Evolutionary conservation across 2,329 filamentous ascomycete genomes (phyloP).

Genomic region (Akanthomyces dipterigenus): DNA sequence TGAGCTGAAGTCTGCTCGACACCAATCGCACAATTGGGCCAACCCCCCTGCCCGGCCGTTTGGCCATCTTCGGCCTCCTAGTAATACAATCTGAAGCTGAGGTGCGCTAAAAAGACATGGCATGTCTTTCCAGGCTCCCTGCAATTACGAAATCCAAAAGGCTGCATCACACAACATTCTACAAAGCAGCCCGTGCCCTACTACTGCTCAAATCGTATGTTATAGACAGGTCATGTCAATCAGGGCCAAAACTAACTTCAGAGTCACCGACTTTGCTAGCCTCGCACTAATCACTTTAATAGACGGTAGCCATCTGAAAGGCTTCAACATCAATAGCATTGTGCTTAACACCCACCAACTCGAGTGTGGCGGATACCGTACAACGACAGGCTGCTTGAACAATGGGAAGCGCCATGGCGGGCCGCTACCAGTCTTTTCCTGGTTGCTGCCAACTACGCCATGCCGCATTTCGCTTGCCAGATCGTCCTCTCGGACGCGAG

Average conservation of each 20-base stretch:
- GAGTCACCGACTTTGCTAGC: background rate
- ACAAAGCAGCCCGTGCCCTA: background rate
- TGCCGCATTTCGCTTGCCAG: slow-evolving; percentile 12
- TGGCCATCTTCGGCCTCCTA: background rate
- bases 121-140: background rate
- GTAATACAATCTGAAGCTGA: background rate
- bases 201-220: background rate
- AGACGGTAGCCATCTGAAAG: background rate
- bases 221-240: background rate
- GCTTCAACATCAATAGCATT: background rate
- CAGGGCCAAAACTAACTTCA: background rate
- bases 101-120: background rate
- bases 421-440: slow-evolving; percentile 1
- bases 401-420: background rate
- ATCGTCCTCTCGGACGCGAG: slow-evolving; percentile 29
- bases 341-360: background rate
- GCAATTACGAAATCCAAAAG: slow-evolving; percentile 3
- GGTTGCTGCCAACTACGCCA: background rate
- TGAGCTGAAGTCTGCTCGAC: slow-evolving; percentile 3
- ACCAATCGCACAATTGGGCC: background rate
- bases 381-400: background rate
- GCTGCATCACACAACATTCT: background rate
- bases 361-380: background rate
- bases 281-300: background rate
- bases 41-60: background rate